Percentiles rank a stretch among this genome's conserved stretches.
These are phyloP conservation scores for Pyricularia sp. DNA, from an alignment of 2,329 filamentous ascomycete genomes.

Conservation along the genomic window DNA sequence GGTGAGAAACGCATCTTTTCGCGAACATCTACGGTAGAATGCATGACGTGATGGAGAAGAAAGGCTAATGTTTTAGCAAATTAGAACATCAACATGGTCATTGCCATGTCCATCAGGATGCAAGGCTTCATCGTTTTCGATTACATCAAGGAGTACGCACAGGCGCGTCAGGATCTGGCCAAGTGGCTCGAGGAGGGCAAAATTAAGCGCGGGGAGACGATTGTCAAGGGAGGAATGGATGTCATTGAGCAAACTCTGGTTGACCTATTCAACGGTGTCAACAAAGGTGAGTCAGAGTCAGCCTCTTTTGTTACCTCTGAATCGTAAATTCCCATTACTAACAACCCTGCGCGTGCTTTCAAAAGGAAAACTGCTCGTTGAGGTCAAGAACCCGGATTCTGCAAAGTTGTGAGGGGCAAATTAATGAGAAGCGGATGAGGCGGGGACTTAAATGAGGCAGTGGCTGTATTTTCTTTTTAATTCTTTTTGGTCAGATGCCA, in stretches of 20 bases:
- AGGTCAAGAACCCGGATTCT: conserved; percentile 13
- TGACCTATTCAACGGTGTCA: conserved; percentile 57
- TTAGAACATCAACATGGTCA: conserved; percentile 18
- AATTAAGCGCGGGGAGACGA: conserved; percentile 61
- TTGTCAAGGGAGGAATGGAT: conserved; percentile 59
- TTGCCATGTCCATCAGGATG: conserved; percentile 41
- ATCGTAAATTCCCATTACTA: background rate
- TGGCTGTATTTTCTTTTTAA: no score
- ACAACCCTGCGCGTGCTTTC: background rate
- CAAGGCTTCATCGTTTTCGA: conserved; percentile 68
- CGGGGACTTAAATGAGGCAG: background rate
- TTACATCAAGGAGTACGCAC: conserved; percentile 45
- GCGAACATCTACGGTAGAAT: background rate
- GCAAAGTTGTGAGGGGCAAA: conserved; percentile 10
- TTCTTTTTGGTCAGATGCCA: background rate
- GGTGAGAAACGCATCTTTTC: conserved; percentile 15
- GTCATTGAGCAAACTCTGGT: conserved; percentile 54
- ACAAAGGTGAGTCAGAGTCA: conserved; percentile 42
- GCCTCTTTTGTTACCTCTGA: background rate
- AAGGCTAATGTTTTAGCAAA: conserved; percentile 8
- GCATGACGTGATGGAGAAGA: background rate
- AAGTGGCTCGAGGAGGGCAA: conserved; percentile 65
- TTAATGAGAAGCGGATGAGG: background rate
- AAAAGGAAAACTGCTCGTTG: conserved; percentile 14
- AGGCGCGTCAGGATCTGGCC: conserved; percentile 50